phyloP scores from a whole-genome alignment of 2,329 filamentous ascomycete species.

The Cryphonectria parasitica region DNA sequence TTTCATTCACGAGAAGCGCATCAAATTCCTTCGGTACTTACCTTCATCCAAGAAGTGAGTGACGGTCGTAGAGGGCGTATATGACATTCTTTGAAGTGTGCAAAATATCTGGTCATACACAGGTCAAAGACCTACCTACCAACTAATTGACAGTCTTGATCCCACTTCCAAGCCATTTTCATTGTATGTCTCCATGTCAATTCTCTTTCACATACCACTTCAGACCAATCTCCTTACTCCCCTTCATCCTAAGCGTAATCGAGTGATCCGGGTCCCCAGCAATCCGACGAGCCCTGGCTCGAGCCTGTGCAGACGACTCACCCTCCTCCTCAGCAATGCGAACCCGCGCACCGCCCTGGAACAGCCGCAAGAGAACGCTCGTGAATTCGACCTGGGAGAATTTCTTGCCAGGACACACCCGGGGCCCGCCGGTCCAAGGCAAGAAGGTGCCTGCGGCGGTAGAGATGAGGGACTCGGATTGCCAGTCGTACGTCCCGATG shows the following conservation, averaged over 20 bases:
- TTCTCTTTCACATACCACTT: constrained; percentile 8
- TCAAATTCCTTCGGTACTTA: too few species aligned
- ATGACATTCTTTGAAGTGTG: background rate
- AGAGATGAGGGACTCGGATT: constrained; percentile 14
- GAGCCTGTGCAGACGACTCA: constrained; percentile 12
- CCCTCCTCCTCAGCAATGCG: constrained; percentile 1
- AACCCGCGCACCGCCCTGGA: constrained; percentile 7
- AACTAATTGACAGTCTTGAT: background rate
- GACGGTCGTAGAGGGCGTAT: too few species aligned
- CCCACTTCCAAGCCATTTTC: background rate
- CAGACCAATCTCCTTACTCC: constrained; percentile 18
- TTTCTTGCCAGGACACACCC: constrained; percentile 16
- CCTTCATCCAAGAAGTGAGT: too few species aligned
- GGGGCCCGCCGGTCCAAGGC: constrained; percentile 15
- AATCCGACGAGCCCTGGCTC: background rate
- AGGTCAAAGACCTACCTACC: background rate
- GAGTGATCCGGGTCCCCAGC: background rate
- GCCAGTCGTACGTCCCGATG: constrained; percentile 9
- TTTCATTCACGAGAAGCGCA: background rate
- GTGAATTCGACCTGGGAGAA: constrained; percentile 23
- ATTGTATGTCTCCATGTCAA: background rate
- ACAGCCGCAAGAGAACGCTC: constrained; percentile 11
- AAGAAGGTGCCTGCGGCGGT: constrained; percentile 7
- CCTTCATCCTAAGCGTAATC: constrained; percentile 13
- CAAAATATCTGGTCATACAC: background rate